phyloP scores from a whole-genome alignment of 1,284 basidiomycete species.

The Bjerkandera adusta region DNA sequence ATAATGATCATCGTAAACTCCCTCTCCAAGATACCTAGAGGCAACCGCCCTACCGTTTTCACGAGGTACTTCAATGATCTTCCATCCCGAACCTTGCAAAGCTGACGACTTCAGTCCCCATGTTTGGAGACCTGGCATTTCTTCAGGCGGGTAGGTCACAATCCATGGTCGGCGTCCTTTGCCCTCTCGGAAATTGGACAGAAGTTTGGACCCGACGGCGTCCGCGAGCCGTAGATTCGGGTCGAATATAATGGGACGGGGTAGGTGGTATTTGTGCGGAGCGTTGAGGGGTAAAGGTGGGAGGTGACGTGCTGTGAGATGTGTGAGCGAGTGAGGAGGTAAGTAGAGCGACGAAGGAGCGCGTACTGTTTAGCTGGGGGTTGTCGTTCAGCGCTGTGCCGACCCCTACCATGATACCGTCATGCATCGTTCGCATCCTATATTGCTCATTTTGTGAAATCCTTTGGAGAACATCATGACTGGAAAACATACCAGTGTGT shows the following conservation, averaged over 20 bases:
- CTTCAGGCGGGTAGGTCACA: slow-evolving; percentile 43
- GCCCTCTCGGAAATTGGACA: slow-evolving; percentile 62
- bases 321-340: no score
- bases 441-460: no score
- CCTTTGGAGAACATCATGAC: slow-evolving; percentile 7
- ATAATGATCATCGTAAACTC: background rate
- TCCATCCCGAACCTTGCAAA: slow-evolving; percentile 51
- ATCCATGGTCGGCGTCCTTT: slow-evolving; percentile 77
- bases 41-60: slow-evolving; percentile 26
- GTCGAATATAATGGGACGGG: slow-evolving; percentile 87
- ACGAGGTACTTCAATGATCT: slow-evolving; percentile 41
- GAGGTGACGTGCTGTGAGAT: slow-evolving; percentile 51
- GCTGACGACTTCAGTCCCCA: slow-evolving; percentile 39
- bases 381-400: slow-evolving; percentile 91
- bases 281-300: slow-evolving; percentile 38
- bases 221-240: slow-evolving; percentile 64
- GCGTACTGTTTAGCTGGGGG: slow-evolving; percentile 88
- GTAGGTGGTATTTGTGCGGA: slow-evolving; percentile 47
- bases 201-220: slow-evolving; percentile 72
- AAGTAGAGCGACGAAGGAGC: no score
- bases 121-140: slow-evolving; percentile 22
- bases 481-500: slow-evolving; percentile 77
- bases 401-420: slow-evolving; percentile 90
- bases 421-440: slow-evolving; percentile 88
- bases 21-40: background rate